Evolutionary conservation across 2,329 filamentous ascomycete genomes (phyloP), one percentile per base, ranked within the genome.

Genomic region (Ascochyta pisi): DNA sequence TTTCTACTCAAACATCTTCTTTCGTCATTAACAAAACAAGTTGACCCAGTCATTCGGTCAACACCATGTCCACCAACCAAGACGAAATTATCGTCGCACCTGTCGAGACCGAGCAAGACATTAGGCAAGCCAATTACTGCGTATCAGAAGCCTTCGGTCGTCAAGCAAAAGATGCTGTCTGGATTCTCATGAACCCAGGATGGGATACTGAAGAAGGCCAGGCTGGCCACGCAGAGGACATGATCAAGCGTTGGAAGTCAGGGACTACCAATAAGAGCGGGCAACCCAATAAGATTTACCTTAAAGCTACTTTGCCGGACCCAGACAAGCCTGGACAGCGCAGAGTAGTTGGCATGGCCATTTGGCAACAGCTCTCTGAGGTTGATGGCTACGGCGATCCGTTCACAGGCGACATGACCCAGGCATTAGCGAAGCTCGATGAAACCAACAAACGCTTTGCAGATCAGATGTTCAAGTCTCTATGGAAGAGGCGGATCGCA

Each of bases 281-380:
- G n/a, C 65, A 78, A 8, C 75, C 77, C 1, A 84, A 83, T 63
- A 81, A 78, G 0, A 50, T 85, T 1, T 85, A 82, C 57, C 73
- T 86, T 57, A 85, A 85, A 57, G 84, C 83, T 1, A 84, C 80
- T 0, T 42, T 84, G 1, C 73, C 75, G 1, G 62, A 76, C 2
- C 69, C 74, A 5, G 50, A 74, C 0, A 63, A 64, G 2, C 48
- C 61, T 8, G 60, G 49, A 39, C 52, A 71, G 43, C 61, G 62
- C 4, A 59, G 55, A 34, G 74, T 85, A n/a, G 84, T 75, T 9
- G 84, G 84, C 15, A 56, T 83, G 26, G 83, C 84, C 3, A 80
- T 85, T 51, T 87, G 84, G 84, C 63, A 75, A 8, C 84, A 86
- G 60, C 68, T 75, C 0, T 85, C 84, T 0, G 68, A 75, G 6